Evolutionary conservation across 768 basidiomycete species (phyloP).

Genomic region (Daedalea quercina): DNA sequence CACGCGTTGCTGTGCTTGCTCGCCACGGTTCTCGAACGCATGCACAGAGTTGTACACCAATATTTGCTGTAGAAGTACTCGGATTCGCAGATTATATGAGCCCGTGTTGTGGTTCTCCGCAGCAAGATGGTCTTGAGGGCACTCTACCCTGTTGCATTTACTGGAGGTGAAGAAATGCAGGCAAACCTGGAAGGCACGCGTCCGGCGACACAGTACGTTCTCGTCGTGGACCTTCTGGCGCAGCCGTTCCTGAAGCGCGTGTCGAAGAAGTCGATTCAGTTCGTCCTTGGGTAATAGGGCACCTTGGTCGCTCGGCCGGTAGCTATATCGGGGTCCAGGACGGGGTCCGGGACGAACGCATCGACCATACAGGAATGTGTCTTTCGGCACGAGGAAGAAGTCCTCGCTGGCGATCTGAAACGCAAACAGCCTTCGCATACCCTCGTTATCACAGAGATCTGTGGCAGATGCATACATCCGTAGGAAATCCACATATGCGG

Average conservation of each 20-base stretch:
- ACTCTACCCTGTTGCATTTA: conserved; percentile 23
- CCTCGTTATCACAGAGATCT: conserved; percentile 18
- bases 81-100: conserved; percentile 37
- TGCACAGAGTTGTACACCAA: conserved; percentile 33
- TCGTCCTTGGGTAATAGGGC: conserved; percentile 7
- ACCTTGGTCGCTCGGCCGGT: conserved; percentile 1
- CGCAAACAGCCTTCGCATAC: conserved; percentile 27
- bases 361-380: conserved; percentile 20
- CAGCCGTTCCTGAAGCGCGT: conserved; percentile 23
- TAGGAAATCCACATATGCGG: conserved; percentile 14
- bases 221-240: conserved; percentile 24
- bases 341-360: too few relatives aligned
- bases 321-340: too few relatives aligned
- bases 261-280: conserved; percentile 20
- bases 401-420: conserved; percentile 12
- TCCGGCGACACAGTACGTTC: conserved; percentile 24
- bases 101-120: conserved; percentile 18
- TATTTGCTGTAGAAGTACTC: conserved; percentile 43
- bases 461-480: conserved; percentile 19
- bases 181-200: conserved; percentile 33
- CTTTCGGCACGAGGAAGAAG: conserved; percentile 20
- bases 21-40: conserved; percentile 1
- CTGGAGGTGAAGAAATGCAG: conserved; percentile 15
- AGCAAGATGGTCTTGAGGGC: conserved; percentile 32
- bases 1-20: conserved; percentile 1